phyloP scores from a whole-genome alignment of 2,329 filamentous ascomycete species.

The Zopfia rhizophila region DNA sequence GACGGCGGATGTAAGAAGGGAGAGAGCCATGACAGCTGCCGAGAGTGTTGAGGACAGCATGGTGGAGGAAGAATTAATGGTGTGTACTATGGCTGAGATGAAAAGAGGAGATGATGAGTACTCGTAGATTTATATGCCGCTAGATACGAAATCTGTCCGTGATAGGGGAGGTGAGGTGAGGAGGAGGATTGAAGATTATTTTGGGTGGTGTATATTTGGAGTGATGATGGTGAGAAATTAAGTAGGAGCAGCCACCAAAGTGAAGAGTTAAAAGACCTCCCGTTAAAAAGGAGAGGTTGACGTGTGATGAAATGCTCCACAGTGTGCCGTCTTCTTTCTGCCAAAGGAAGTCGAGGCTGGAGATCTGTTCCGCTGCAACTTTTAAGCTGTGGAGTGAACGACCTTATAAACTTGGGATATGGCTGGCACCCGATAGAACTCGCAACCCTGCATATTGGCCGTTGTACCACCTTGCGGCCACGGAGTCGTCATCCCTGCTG shows the following conservation, averaged over 20 bases:
- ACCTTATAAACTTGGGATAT: conserved; percentile 39
- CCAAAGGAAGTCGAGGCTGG: conserved; percentile 25
- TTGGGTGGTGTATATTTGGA: too few species aligned
- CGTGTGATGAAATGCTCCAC: conserved; percentile 10
- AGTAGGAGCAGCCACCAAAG: too few species aligned
- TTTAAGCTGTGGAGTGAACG: conserved; percentile 28
- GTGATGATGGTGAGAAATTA: too few species aligned
- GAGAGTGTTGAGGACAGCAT: conserved; percentile 44
- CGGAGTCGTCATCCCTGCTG: conserved; percentile 36
- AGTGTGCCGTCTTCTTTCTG: conserved; percentile 1
- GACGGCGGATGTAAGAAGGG: conserved; percentile 29
- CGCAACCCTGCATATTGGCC: conserved; percentile 25
- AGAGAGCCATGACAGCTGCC: conserved; percentile 32
- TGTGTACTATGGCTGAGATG: background rate
- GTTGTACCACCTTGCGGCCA: conserved; percentile 35
- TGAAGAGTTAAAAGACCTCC: background rate
- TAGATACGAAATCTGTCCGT: background rate
- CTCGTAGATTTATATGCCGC: background rate
- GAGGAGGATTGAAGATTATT: too few species aligned
- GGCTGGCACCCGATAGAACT: conserved; percentile 12
- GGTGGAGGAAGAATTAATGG: conserved; percentile 12
- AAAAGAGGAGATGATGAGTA: conserved; percentile 1
- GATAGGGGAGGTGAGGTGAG: background rate
- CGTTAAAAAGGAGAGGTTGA: conserved; percentile 3
- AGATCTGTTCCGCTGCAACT: conserved; percentile 18